Evolutionary conservation across 1,284 basidiomycete genomes (phyloP).

Genomic region (Tylopilus sp.): DNA sequence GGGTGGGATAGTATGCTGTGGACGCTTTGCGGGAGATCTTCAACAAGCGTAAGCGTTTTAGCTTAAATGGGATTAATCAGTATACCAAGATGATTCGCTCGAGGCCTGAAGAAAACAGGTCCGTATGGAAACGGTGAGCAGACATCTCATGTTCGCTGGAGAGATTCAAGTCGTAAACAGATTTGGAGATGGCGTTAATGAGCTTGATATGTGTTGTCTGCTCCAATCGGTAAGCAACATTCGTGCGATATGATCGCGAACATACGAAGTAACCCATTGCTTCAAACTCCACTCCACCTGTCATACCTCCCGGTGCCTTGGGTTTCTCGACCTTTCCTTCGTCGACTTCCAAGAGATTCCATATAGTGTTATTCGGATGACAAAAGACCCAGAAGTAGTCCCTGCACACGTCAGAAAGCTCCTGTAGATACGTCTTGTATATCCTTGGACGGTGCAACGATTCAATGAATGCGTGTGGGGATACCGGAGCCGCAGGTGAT

Average conservation of each 20-base stretch:
- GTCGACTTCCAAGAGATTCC: slow-evolving; percentile 80
- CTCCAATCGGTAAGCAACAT: slow-evolving; percentile 14
- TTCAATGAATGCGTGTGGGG: slow-evolving; percentile 88
- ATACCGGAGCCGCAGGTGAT: slow-evolving; percentile 57
- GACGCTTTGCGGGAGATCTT: slow-evolving; percentile 93
- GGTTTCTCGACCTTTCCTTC: slow-evolving; percentile 84
- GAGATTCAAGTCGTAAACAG: slow-evolving; percentile 59
- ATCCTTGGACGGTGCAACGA: slow-evolving; percentile 78
- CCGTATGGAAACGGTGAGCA: slow-evolving; percentile 75
- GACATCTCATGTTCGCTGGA: slow-evolving; percentile 68
- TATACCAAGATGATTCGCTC: slow-evolving; percentile 76
- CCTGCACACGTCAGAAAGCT: slow-evolving; percentile 84
- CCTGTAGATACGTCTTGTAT: slow-evolving; percentile 89
- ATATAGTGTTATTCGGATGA: slow-evolving; percentile 89
- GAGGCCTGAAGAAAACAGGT: slow-evolving; percentile 84
- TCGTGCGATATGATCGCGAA: slow-evolving; percentile 10
- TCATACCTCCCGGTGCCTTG: slow-evolving; percentile 95
- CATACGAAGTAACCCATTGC: slow-evolving; percentile 92
- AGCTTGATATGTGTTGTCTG: slow-evolving; percentile 84
- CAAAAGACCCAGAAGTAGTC: slow-evolving; percentile 99
- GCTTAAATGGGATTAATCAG: slow-evolving; percentile 14
- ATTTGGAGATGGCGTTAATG: slow-evolving; percentile 71
- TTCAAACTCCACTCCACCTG: slow-evolving; percentile 96
- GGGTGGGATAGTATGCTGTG: slow-evolving; percentile 84
- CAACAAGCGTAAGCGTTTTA: slow-evolving; percentile 6